Base-by-base conservation (phyloP, 2,329 filamentous ascomycete genomes). In the Verticillium albo-atrum region DNA sequence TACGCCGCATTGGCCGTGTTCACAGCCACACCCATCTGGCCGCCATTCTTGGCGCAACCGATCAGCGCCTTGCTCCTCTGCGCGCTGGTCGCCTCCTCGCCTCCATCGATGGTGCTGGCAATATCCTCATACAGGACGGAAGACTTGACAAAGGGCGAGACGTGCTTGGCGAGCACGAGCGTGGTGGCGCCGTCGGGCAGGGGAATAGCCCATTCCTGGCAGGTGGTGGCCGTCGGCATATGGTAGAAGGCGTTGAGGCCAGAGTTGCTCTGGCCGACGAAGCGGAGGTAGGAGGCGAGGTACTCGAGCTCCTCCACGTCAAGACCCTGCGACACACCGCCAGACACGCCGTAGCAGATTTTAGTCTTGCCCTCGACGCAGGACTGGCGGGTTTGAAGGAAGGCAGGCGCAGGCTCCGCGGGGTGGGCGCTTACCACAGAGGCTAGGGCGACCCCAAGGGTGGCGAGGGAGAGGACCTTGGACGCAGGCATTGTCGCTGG, bases 1-100 rank as follows among this genome's bases (percentile, higher is more conserved):
- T 68, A 67, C 2, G 58, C 54, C 9, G 61, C 56, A 52, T 64
- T 60, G 12, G 58, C 50, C 4, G 56, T 17, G 59, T 68, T 63
- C 26, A 58, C 61, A n/a, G 42, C 55, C 23, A 66, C 65, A 35
- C 61, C 63, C 3, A 64, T 55, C 37, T 54, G 55, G 32, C 68
- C 65, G 23, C 72, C 72, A 26, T 64, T 58, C 7, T 62, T 62
- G 12, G 59, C 61, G 54, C 72, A 73, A 53, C 70, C 70, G 37
- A 73, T 68, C 42, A 71, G 42, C 7, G 59, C 32, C 23, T 53
- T 54, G 9, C 56, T 23, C 32, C 51, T 32, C 32, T 62, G 50
- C 5, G 54, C 58, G 32, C 60, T 53, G 2, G 60, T 52, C 3
- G 59, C 57, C 10, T 35, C 25, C 62, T 30, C 54, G 30, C 63